phyloP scores from a whole-genome alignment of 2,329 filamentous ascomycete species.

The Cladosporium sp. region DNA sequence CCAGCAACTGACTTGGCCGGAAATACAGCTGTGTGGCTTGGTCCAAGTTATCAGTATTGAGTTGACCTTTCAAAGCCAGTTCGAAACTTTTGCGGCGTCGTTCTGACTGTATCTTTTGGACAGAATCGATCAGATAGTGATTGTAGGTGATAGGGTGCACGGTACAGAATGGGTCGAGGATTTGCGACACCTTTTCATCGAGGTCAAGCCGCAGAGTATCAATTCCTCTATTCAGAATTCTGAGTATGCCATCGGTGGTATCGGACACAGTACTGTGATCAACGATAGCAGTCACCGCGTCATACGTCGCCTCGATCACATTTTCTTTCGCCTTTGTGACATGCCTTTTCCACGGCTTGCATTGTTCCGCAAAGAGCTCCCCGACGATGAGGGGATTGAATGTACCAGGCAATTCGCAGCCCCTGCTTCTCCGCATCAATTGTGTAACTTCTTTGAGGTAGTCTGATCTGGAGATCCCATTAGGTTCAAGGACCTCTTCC shows the following conservation, averaged over 20 bases:
- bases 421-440: slow-evolving; percentile 40
- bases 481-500: background rate
- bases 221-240: slow-evolving; percentile 11
- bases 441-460: slow-evolving; percentile 24
- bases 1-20: slow-evolving; percentile 16
- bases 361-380: slow-evolving; percentile 50
- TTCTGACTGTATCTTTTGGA: slow-evolving; percentile 27
- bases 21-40: background rate
- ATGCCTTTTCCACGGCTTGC: slow-evolving; percentile 47
- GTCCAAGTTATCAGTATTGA: background rate
- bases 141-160: slow-evolving; percentile 33
- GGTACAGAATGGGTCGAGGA: slow-evolving; percentile 15
- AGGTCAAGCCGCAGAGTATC: slow-evolving; percentile 7
- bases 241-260: slow-evolving; percentile 9
- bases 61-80: slow-evolving; percentile 3
- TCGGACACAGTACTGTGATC: slow-evolving; percentile 11
- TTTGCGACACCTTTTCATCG: slow-evolving; percentile 14
- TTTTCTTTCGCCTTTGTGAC: slow-evolving; percentile 20
- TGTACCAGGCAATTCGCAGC: slow-evolving; percentile 37
- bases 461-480: slow-evolving; percentile 18
- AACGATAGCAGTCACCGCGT: slow-evolving; percentile 6
- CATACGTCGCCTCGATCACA: slow-evolving; percentile 28
- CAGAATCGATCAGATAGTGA: slow-evolving; percentile 32
- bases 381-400: slow-evolving; percentile 39
- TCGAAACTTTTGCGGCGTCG: slow-evolving; percentile 12